phyloP scores from a whole-genome alignment of 306 rosid genomes.

The Aeschynomene evenia region DNA sequence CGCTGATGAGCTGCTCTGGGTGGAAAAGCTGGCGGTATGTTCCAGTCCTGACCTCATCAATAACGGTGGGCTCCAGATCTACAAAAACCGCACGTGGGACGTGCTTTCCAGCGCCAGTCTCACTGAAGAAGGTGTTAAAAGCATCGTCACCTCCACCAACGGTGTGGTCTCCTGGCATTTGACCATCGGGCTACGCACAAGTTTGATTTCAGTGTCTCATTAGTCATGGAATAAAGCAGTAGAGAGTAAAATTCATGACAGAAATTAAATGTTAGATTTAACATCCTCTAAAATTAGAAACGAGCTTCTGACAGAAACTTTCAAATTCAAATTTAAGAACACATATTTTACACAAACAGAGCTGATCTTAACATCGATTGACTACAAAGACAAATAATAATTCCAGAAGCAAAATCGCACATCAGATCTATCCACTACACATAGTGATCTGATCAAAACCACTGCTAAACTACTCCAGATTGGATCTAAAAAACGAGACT shows the following conservation, averaged over 20 bases:
- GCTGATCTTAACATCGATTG: not conserved
- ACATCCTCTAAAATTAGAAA: not conserved
- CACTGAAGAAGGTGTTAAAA: conserved; percentile 90
- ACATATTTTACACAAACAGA: not conserved
- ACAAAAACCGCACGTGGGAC: conserved; percentile 86
- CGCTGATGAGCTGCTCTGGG: conserved; percentile 91
- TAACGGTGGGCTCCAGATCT: conserved; percentile 90
- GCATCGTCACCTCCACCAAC: conserved; percentile 88
- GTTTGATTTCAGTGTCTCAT: not conserved
- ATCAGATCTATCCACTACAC: not conserved
- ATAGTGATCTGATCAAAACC: not conserved
- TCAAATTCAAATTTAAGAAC: not conserved
- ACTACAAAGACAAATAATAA: too few species aligned
- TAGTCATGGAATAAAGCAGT: not conserved
- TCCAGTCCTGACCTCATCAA: conserved; percentile 92
- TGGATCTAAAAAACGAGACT: not conserved
- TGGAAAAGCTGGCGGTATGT: conserved; percentile 88
- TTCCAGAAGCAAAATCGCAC: not conserved
- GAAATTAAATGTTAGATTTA: not conserved
- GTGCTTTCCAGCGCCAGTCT: conserved; percentile 91
- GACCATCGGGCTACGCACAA: conserved; percentile 74
- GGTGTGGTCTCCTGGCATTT: conserved; percentile 87
- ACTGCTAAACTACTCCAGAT: not conserved
- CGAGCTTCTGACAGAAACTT: not conserved
- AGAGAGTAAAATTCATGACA: not conserved